Percentiles rank a stretch among this genome's conserved stretches.
These are phyloP conservation scores for Pythium sp. DNA, from an alignment of 352 stramenopile genomes.

Conservation along the genomic window DNA sequence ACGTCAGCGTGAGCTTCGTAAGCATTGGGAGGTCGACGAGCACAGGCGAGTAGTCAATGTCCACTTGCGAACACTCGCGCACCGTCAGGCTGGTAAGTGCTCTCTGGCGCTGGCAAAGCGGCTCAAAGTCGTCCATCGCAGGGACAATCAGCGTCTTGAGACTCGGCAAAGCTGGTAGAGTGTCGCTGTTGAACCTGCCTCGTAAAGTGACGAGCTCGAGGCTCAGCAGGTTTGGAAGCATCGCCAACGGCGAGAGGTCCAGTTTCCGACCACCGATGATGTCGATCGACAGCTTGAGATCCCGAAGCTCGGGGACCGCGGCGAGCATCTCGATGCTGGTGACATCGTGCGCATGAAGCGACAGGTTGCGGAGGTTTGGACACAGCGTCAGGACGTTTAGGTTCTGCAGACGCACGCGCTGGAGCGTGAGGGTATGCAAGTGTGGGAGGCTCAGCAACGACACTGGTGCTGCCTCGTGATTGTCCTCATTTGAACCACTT, in stretches of 20 bases:
- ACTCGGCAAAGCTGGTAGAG: neutral
- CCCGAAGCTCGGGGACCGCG: neutral
- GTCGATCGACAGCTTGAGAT: conserved; percentile 6
- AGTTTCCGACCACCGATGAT: neutral
- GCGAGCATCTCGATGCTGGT: conserved; percentile 1
- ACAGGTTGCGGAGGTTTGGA: neutral
- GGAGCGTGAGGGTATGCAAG: neutral
- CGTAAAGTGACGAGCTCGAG: conserved; percentile 1
- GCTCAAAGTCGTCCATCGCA: conserved; percentile 8
- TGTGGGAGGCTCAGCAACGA: neutral
- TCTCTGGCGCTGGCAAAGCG: neutral
- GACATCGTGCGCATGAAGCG: neutral
- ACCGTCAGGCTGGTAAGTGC: conserved; percentile 3
- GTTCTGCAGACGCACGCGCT: neutral
- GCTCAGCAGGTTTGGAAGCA: neutral
- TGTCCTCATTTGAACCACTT: neutral
- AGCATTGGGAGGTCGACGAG: neutral
- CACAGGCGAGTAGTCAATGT: conserved; percentile 3
- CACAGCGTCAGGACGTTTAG: neutral
- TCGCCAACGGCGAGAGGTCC: neutral
- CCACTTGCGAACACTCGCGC: conserved; percentile 4
- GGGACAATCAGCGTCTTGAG: conserved; percentile 2
- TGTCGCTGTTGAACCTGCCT: conserved; percentile 1
- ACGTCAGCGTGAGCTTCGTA: conserved; percentile 3
- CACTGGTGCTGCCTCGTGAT: neutral